Evolutionary conservation across 768 basidiomycete species (phyloP).

Genomic region (Hysterangium stoloniferum): DNA sequence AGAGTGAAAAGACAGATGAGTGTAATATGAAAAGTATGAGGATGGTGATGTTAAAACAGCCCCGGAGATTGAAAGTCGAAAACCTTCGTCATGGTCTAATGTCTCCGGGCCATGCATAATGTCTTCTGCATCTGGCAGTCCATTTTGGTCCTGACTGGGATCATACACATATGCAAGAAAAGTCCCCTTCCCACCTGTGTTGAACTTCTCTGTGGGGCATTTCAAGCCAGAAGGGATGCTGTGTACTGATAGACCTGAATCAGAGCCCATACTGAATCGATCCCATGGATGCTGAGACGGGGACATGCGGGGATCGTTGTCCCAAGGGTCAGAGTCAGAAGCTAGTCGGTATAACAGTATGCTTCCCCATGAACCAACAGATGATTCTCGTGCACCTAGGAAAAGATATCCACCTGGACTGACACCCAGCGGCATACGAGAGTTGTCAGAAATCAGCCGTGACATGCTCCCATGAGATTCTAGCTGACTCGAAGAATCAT

Average conservation of each 20-base stretch:
- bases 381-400: slow-evolving; percentile 2
- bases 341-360: slow-evolving; percentile 65
- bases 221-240: slow-evolving; percentile 51
- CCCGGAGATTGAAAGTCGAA: slow-evolving; percentile 33
- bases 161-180: slow-evolving; percentile 68
- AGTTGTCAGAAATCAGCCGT: background rate
- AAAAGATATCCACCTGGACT: background rate
- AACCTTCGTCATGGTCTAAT: slow-evolving; percentile 25
- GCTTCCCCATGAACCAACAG: slow-evolving; percentile 33
- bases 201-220: no score
- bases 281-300: slow-evolving; percentile 14
- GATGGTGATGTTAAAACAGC: slow-evolving; percentile 61
- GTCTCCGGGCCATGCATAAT: slow-evolving; percentile 54
- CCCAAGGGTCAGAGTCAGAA: slow-evolving; percentile 27
- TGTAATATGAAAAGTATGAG: slow-evolving; percentile 50
- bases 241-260: slow-evolving; percentile 43
- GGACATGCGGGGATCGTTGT: slow-evolving; percentile 28
- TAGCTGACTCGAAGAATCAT: slow-evolving; percentile 9
- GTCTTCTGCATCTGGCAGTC: slow-evolving; percentile 65
- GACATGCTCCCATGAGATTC: background rate
- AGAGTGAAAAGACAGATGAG: slow-evolving; percentile 71
- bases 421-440: background rate
- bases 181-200: slow-evolving; percentile 26
- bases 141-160: slow-evolving; percentile 47
- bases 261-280: slow-evolving; percentile 40